Evolutionary conservation across 148 eudicot genomes (phyloP).

Genomic region (Talinum fruticosum): DNA sequence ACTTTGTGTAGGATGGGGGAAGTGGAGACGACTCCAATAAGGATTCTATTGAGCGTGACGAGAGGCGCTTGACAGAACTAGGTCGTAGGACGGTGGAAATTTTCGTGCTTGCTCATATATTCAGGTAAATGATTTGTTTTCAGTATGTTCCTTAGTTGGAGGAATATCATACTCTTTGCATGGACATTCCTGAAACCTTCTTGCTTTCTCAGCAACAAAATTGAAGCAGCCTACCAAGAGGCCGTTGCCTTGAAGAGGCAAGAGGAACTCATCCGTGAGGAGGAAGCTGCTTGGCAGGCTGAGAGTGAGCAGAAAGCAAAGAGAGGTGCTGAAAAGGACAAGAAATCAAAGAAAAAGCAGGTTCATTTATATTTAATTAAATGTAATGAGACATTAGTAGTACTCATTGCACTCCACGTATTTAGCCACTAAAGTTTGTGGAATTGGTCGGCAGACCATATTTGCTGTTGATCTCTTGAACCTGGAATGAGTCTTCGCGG

Average conservation of each 20-base stretch:
- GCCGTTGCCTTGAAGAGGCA: slow-evolving; percentile 97
- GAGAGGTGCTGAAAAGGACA: slow-evolving; percentile 72
- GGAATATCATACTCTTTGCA: slow-evolving; percentile 1
- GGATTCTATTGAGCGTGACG: slow-evolving; percentile 87
- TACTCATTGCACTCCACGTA: not conserved
- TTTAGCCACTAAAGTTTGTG: not conserved
- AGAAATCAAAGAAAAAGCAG: slow-evolving; percentile 93
- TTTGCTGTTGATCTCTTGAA: not conserved
- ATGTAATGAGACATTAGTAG: not conserved
- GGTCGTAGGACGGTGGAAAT: slow-evolving; percentile 96
- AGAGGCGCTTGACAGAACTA: slow-evolving; percentile 85
- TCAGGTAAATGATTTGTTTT: slow-evolving; percentile 45
- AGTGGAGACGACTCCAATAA: slow-evolving; percentile 79
- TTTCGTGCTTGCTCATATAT: slow-evolving; percentile 77
- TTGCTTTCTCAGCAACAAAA: slow-evolving; percentile 60
- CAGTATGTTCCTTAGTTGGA: not conserved
- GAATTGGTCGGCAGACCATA: not conserved
- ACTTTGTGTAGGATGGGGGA: slow-evolving; percentile 62
- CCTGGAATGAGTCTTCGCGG: not conserved
- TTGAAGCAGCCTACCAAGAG: slow-evolving; percentile 94
- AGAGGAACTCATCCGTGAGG: slow-evolving; percentile 99
- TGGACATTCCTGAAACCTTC: not conserved
- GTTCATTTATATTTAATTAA: slow-evolving; percentile 29
- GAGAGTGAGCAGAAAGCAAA: slow-evolving; percentile 87
- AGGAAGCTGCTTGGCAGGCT: slow-evolving; percentile 83